Evolutionary conservation across 805 yeast genomes (phyloP), one percentile per base, ranked within the genome.

Genomic region (Yarrowia keelungensis): DNA sequence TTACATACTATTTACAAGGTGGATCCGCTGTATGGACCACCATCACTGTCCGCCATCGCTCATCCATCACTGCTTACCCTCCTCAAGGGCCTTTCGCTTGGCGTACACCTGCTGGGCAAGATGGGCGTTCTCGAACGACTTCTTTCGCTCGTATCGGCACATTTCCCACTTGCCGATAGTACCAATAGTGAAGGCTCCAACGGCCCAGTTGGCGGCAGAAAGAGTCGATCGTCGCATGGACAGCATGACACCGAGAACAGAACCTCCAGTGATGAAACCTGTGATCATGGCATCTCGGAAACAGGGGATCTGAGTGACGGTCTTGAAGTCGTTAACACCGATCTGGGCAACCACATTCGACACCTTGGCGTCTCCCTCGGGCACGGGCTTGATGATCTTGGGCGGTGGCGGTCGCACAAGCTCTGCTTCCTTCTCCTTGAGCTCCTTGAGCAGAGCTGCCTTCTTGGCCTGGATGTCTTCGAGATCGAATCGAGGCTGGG

Each of bases 81-180:
- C 67, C 46, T 62, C 56, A 1, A 49, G 12, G 5, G 67, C 67
- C 47, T 62, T 62, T 47, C 68, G 26, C 65, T 59, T 59, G 69
- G 49, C 68, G 46, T 72, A 75, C 16, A 61, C 70, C 45, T 71
- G 85, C 73, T 86, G 87, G 0, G 97, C 97, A 74, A 84, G 78
- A 69, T 86, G 87, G 59, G 93, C 89, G 69, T 88, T 87, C 70
- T 85, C 84, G 75, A 86, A 83, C 68, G 90, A 86, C 71, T 86
- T 84, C 74, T 88, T 82, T 76, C 97, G 83, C 58, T 86, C 83
- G 61, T 86, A 82, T 69, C 97, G 83, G 77, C 98, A 93, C 78
- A 92, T 97, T 76, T 93, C 97, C 97, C 97, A 93, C 0, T 97
- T 91, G 36, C 90, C 87, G 0, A 90, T 83, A 54, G 91, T 87